A percentile compares a stretch with the other conserved stretches of the same genome.
Evolutionary conservation across 2,329 filamentous ascomycete genomes (phyloP).

Genomic region (Elsinoe australis): DNA sequence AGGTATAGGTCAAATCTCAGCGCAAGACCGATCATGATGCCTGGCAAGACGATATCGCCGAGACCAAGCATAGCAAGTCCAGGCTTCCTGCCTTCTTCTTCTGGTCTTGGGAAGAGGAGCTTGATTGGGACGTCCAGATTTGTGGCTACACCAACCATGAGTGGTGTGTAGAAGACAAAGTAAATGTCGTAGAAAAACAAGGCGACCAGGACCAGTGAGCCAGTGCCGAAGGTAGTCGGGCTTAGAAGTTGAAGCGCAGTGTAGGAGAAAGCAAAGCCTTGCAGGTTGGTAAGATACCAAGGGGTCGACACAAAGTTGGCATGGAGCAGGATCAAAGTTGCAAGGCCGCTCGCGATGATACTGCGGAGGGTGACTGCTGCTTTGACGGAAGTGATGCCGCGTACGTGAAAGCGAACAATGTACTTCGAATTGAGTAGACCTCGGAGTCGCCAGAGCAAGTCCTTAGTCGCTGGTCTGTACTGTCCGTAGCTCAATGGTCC

Average conservation of each 20-base stretch:
- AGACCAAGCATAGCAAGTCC: constrained; percentile 70
- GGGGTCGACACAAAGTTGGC: constrained; percentile 54
- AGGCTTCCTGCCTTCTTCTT: constrained; percentile 39
- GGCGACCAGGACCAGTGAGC: constrained; percentile 65
- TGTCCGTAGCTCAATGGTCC: constrained; percentile 42
- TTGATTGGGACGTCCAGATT: constrained; percentile 90
- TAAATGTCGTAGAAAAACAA: constrained; percentile 94
- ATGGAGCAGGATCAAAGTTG: constrained; percentile 53
- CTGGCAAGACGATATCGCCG: constrained; percentile 89
- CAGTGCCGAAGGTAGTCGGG: constrained; percentile 78
- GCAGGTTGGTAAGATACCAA: constrained; percentile 72
- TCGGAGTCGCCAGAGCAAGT: constrained; percentile 44
- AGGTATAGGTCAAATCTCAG: constrained; percentile 87
- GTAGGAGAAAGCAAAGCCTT: constrained; percentile 84
- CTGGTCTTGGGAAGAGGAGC: constrained; percentile 68
- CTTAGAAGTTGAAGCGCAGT: constrained; percentile 74
- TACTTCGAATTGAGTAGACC: constrained; percentile 44
- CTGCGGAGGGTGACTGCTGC: constrained; percentile 49
- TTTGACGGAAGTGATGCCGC: constrained; percentile 33
- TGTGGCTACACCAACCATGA: constrained; percentile 82
- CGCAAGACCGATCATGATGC: constrained; percentile 80
- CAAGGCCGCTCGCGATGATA: constrained; percentile 49
- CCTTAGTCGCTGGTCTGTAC: constrained; percentile 33
- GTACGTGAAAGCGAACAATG: constrained; percentile 44
- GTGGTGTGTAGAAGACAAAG: constrained; percentile 81